phyloP scores from a whole-genome alignment of 2,329 filamentous ascomycete genomes.

The Lecanosticta acicola region DNA sequence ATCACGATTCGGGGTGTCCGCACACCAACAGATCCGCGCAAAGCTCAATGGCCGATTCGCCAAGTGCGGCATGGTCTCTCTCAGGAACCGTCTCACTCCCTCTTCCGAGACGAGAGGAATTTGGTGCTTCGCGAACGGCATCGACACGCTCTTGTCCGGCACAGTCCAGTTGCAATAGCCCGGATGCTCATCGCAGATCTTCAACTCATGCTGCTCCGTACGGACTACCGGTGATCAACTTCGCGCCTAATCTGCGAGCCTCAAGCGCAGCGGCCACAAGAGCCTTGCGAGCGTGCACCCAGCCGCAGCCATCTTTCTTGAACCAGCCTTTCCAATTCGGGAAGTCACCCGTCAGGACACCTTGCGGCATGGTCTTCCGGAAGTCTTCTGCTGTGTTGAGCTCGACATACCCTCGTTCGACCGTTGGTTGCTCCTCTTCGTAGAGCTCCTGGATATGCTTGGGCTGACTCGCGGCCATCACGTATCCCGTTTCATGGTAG shows the following conservation, averaged over 20 bases:
- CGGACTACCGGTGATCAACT: slow-evolving; percentile 40
- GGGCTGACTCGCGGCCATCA: slow-evolving; percentile 42
- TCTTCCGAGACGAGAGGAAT: slow-evolving; percentile 45
- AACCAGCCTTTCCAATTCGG: slow-evolving; percentile 48
- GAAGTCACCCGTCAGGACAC: slow-evolving; percentile 48
- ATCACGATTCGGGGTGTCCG: slow-evolving; percentile 50
- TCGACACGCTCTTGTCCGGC: slow-evolving; percentile 31
- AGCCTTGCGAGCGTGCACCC: slow-evolving; percentile 50
- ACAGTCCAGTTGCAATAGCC: slow-evolving; percentile 49
- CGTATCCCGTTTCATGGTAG: slow-evolving; percentile 46
- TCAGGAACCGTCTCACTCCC: slow-evolving; percentile 45
- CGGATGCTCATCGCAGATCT: slow-evolving; percentile 53
- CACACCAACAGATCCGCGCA: slow-evolving; percentile 53
- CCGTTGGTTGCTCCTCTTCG: slow-evolving; percentile 18
- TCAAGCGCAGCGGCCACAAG: slow-evolving; percentile 43
- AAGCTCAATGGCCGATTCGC: slow-evolving; percentile 45
- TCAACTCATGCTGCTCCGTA: slow-evolving; percentile 41
- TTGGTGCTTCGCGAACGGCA: slow-evolving; percentile 43
- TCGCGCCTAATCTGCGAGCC: slow-evolving; percentile 43
- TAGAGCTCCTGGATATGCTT: slow-evolving; percentile 29
- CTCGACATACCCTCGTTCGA: slow-evolving; percentile 20
- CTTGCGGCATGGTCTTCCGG: slow-evolving; percentile 47
- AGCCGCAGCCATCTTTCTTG: slow-evolving; percentile 44
- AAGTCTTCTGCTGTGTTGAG: slow-evolving; percentile 45
- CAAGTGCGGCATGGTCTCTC: slow-evolving; percentile 51